phyloP scores from a whole-genome alignment of 108 stramenopile genomes.

The Nitzschia sp. region DNA sequence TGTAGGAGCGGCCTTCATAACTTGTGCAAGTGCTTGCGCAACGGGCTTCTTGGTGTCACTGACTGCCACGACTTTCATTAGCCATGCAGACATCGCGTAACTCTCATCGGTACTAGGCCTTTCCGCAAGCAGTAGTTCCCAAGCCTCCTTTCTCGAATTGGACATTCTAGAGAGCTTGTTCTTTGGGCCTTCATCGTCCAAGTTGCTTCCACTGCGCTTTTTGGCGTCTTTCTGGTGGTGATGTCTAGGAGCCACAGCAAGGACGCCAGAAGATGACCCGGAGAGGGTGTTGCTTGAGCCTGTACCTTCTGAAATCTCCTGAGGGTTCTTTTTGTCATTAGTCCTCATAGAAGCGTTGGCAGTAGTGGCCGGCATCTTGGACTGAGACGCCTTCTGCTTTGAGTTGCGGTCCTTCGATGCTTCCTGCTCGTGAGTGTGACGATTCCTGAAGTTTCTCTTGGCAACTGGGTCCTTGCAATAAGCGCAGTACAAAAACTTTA shows the following conservation, averaged over 20 bases:
- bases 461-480: slow-evolving; percentile 70
- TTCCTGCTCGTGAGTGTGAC: slow-evolving; percentile 51
- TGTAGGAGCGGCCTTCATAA: background rate
- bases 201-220: background rate
- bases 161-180: background rate
- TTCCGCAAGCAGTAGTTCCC: slow-evolving; percentile 5
- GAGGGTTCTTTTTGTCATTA: slow-evolving; percentile 3
- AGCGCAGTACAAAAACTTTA: slow-evolving; percentile 65
- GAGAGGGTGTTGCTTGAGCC: background rate
- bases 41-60: slow-evolving; percentile 27
- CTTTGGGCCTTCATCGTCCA: background rate
- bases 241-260: background rate
- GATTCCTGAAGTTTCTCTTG: slow-evolving; percentile 66
- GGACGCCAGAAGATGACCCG: background rate
- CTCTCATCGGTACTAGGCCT: slow-evolving; percentile 18
- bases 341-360: too few species aligned
- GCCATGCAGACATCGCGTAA: slow-evolving; percentile 20
- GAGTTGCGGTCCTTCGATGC: too few species aligned
- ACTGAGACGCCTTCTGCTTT: too few species aligned
- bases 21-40: background rate
- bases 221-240: background rate
- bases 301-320: background rate
- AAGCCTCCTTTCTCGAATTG: background rate
- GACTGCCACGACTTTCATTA: slow-evolving; percentile 18
- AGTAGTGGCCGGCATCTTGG: too few species aligned